These are phyloP conservation scores for Verruconis gallopava DNA, from an alignment of 2,329 filamentous ascomycete species.

Conservation along the genomic window DNA sequence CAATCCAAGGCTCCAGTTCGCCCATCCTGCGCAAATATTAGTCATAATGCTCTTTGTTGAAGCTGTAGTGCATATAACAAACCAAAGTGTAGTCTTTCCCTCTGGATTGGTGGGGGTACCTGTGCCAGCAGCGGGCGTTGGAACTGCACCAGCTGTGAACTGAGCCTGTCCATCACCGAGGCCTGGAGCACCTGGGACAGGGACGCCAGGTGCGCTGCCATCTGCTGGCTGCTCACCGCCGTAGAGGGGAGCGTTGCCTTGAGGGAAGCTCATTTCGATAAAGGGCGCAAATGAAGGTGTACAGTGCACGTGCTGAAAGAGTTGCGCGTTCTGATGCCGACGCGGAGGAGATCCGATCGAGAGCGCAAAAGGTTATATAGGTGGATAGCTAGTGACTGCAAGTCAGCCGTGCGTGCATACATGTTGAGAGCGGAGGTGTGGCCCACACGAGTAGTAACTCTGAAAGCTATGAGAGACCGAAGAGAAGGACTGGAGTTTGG, in stretches of 20 bases:
- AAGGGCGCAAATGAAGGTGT: not conserved
- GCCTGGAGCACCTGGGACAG: conserved; percentile 12
- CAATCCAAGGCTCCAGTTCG: conserved; percentile 97
- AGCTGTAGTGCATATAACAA: conserved; percentile 14
- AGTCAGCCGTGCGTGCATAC: too few species aligned
- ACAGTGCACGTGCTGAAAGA: too few species aligned
- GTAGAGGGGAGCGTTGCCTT: conserved; percentile 3
- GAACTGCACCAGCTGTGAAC: conserved; percentile 20
- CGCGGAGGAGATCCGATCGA: too few species aligned
- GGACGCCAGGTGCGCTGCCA: conserved; percentile 6
- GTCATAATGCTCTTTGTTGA: not conserved
- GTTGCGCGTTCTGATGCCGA: too few species aligned
- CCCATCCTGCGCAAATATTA: conserved; percentile 62
- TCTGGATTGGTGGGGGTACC: conserved; percentile 20
- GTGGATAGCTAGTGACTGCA: too few species aligned
- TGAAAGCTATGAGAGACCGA: too few species aligned
- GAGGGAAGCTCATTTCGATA: conserved; percentile 8
- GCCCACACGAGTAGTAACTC: too few species aligned
- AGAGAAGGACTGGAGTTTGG: too few species aligned
- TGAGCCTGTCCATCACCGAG: conserved; percentile 16
- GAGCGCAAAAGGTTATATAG: too few species aligned
- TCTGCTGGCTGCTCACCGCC: conserved; percentile 7
- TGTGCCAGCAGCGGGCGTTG: not conserved
- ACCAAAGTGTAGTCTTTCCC: conserved; percentile 42
- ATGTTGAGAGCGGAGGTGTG: too few species aligned